These are phyloP conservation scores for Rhinocladiella mackenziei DNA, from an alignment of 2,329 filamentous ascomycete species.

Conservation along the genomic window DNA sequence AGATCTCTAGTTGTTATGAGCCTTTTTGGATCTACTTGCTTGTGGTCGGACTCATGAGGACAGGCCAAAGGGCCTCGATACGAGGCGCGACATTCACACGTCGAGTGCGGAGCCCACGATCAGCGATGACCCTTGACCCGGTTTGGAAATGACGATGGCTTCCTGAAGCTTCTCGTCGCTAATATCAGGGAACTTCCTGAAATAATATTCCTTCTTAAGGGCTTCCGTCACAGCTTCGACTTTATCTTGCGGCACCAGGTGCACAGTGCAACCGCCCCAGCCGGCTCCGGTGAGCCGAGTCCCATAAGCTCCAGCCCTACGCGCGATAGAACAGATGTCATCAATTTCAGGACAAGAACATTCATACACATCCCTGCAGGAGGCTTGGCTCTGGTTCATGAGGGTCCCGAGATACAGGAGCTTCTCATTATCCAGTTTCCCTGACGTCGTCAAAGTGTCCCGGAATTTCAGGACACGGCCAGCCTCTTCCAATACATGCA, in stretches of 20 bases:
- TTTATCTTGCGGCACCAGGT: slow-evolving; percentile 80
- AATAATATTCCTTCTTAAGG: slow-evolving; percentile 73
- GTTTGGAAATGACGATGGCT: slow-evolving; percentile 85
- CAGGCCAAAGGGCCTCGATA: not conserved
- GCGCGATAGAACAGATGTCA: slow-evolving; percentile 74
- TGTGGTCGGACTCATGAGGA: not conserved
- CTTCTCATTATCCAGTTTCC: slow-evolving; percentile 56
- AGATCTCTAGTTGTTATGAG: not conserved
- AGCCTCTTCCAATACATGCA: slow-evolving; percentile 89
- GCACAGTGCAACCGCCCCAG: slow-evolving; percentile 95
- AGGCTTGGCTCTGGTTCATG: slow-evolving; percentile 85
- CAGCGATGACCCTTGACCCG: slow-evolving; percentile 59
- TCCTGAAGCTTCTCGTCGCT: slow-evolving; percentile 68
- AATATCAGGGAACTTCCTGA: slow-evolving; percentile 66
- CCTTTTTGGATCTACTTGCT: not conserved
- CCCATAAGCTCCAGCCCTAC: slow-evolving; percentile 74
- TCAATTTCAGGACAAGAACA: slow-evolving; percentile 94
- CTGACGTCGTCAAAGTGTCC: slow-evolving; percentile 60
- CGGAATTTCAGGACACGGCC: slow-evolving; percentile 81
- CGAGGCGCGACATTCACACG: slow-evolving; percentile 7
- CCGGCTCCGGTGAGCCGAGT: slow-evolving; percentile 67
- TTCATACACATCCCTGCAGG: slow-evolving; percentile 81
- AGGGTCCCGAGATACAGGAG: slow-evolving; percentile 71
- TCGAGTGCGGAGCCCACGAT: slow-evolving; percentile 27
- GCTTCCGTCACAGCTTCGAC: slow-evolving; percentile 73